Evolutionary conservation across 352 stramenopile genomes (phyloP).

Genomic region (Phytophthora sp.): DNA sequence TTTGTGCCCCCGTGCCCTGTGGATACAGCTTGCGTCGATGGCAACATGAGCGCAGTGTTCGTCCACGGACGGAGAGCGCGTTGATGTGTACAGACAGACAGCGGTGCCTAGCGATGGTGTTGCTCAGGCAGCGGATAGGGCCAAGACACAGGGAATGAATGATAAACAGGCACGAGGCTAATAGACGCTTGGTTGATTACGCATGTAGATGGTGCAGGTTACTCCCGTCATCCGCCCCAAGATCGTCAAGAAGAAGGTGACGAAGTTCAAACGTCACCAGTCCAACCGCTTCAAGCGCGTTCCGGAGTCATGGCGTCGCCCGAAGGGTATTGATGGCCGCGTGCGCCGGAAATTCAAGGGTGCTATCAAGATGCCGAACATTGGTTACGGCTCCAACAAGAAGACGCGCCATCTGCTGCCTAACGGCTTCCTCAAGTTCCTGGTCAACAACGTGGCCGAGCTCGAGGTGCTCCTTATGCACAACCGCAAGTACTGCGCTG

Average conservation of each 20-base stretch:
- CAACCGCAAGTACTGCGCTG: conserved; percentile 98
- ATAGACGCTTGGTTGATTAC: conserved; percentile 10
- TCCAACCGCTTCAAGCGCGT: conserved; percentile 99
- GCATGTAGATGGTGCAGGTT: conserved; percentile 89
- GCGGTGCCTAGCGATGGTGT: neutral
- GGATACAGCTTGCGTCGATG: neutral
- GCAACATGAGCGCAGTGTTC: neutral
- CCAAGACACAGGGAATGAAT: conserved; percentile 17
- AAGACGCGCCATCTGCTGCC: conserved; percentile 98
- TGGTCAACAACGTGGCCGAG: conserved; percentile 98
- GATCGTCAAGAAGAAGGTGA: conserved; percentile 99
- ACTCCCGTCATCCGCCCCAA: conserved; percentile 89
- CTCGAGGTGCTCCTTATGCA: conserved; percentile 96
- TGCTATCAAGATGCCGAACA: conserved; percentile 97
- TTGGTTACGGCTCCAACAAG: conserved; percentile 99
- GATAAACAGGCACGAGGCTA: conserved; percentile 16
- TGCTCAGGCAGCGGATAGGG: conserved; percentile 4
- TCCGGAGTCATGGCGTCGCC: conserved; percentile 96
- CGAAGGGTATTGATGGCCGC: conserved; percentile 99
- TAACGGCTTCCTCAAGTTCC: conserved; percentile 99
- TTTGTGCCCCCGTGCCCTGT: conserved; percentile 1
- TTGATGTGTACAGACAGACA: conserved; percentile 1
- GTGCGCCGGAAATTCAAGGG: conserved; percentile 99
- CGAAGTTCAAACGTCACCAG: conserved; percentile 99
- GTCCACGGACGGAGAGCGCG: neutral